Evolutionary conservation across 805 yeast species (phyloP), one percentile per base, ranked within the genome.

Genomic region (Sugiyamaella boreocaroliniensis): DNA sequence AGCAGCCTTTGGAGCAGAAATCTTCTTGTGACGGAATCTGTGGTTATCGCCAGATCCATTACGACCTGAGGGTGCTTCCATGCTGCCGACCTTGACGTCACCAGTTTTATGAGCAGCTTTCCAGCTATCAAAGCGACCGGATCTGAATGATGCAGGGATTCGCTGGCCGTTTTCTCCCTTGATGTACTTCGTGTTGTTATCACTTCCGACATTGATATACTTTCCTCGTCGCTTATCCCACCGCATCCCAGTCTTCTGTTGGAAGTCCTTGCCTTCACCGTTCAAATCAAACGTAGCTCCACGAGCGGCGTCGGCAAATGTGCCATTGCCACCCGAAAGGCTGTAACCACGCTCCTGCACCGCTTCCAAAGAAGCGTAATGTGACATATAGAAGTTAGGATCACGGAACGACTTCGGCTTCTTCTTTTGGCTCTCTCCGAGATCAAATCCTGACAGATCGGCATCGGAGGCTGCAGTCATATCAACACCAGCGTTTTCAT

Each of bases 201-300:
- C 65, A 57, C 93, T 87, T 62, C 79, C 83, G 16, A 87, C 76
- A 67, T 87, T 87, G 64, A 90, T 79, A 69, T 87, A 92, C 59
- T 89, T 89, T 64, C 95, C 93, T 69, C 86, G 85, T 78, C 89
- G 88, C 69, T 80, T 86, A 71, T 92, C 97, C 99, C 99, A 92
- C 65, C 80, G 78, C 77, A 86, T 83, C 19, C 83, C 81, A 47
- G 78, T 80, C 53, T 76, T 76, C 77, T 82, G 50, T 67, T 85
- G 83, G 44, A 81, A 77, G 60, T 83, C 86, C 56, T 78, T 81
- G 56, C 89, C 96, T 61, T 86, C 89, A 45, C 76, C 81, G 54
- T 77, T 83, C 60, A 93, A 73, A 64, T 90, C 97, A 69, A 89
- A 92, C 0, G 96, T 76, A 0, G 96, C 97, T 29, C 75, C 74